Percentiles rank a stretch among this genome's conserved stretches.
phyloP scores from a whole-genome alignment of 352 stramenopile species.

The Globisporangium rhizosaccharum region DNA sequence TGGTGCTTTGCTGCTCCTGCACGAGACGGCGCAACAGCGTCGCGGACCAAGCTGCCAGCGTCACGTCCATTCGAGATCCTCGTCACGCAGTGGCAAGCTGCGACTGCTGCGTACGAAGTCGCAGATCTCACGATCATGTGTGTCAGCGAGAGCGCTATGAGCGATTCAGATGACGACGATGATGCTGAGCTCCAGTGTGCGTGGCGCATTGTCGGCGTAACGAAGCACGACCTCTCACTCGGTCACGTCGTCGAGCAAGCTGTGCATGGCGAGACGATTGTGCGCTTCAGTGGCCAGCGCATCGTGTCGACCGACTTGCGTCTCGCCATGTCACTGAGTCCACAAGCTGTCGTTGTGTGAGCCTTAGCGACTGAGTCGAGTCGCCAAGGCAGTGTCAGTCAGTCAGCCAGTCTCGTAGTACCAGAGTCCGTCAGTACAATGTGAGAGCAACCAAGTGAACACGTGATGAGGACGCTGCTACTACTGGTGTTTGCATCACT shows the following conservation, averaged over 20 bases:
- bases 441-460: background rate
- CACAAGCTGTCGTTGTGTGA: background rate
- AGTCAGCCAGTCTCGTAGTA: background rate
- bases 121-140: background rate
- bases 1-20: slow-evolving; percentile 12
- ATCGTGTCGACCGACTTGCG: slow-evolving; percentile 8
- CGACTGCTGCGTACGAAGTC: background rate
- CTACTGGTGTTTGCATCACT: background rate
- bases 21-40: background rate
- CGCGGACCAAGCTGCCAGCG: background rate
- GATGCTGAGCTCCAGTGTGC: slow-evolving; percentile 10
- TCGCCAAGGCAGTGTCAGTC: background rate
- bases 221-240: slow-evolving; percentile 15
- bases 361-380: background rate
- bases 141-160: slow-evolving; percentile 2
- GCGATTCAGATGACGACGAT: background rate
- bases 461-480: background rate
- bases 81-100: slow-evolving; percentile 24
- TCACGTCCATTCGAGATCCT: slow-evolving; percentile 8
- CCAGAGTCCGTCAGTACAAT: too few species aligned
- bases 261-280: slow-evolving; percentile 17
- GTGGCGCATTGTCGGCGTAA: slow-evolving; percentile 24
- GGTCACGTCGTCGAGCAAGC: slow-evolving; percentile 14
- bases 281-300: slow-evolving; percentile 19
- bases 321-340: background rate